Percentiles rank a stretch among this genome's conserved stretches.
Evolutionary conservation across 2,329 filamentous ascomycete species (phyloP).

Genomic region (Ustilaginoidea virens): DNA sequence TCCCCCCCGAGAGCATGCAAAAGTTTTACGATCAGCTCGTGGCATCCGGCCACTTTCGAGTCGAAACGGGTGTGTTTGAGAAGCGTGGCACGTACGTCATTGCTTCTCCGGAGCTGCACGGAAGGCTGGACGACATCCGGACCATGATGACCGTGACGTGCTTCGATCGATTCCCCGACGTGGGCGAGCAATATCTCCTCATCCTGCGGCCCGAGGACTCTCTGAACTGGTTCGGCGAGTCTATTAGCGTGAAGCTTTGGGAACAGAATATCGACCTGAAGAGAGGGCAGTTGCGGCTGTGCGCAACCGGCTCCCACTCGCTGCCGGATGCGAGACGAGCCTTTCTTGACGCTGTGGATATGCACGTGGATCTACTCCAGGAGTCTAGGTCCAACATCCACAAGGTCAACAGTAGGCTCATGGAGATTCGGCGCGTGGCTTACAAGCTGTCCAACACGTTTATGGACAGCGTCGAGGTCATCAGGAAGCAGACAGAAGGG

Average conservation of each 20-base stretch:
- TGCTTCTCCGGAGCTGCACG: constrained; percentile 64
- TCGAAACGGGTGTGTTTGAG: constrained; percentile 55
- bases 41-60: constrained; percentile 72
- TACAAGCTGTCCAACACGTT: constrained; percentile 96
- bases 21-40: constrained; percentile 70
- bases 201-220: constrained; percentile 69
- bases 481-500: constrained; percentile 68
- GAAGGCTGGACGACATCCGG: constrained; percentile 67
- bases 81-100: constrained; percentile 69
- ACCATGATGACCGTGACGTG: constrained; percentile 62
- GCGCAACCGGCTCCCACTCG: constrained; percentile 73
- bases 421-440: constrained; percentile 87
- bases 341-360: constrained; percentile 64
- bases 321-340: constrained; percentile 63
- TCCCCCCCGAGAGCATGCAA: constrained; percentile 49
- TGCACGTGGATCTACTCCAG: constrained; percentile 76
- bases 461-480: constrained; percentile 95
- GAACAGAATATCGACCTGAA: constrained; percentile 76
- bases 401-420: constrained; percentile 79
- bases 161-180: constrained; percentile 44
- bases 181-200: constrained; percentile 64
- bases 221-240: constrained; percentile 68
- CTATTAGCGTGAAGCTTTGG: constrained; percentile 54
- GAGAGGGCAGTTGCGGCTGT: constrained; percentile 68
- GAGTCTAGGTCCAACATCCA: constrained; percentile 88